These are phyloP conservation scores for Pholiota microspora DNA, from an alignment of 768 basidiomycete species.

Conservation along the genomic window DNA sequence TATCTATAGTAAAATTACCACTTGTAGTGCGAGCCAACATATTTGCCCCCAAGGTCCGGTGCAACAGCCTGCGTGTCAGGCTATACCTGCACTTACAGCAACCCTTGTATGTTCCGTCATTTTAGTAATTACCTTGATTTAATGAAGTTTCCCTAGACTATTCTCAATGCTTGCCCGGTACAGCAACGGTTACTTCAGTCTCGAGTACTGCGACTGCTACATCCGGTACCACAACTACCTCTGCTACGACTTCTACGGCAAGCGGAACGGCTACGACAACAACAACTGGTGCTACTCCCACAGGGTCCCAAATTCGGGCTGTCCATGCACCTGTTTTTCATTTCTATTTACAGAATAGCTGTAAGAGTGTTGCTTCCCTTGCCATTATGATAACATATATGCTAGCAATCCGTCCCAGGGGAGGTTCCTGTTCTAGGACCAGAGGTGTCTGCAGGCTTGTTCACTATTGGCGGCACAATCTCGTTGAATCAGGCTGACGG, in stretches of 20 bases:
- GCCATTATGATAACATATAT: background rate
- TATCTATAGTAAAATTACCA: background rate
- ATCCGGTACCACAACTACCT: constrained; percentile 2
- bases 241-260: constrained; percentile 12
- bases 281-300: constrained; percentile 32
- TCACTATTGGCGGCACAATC: constrained; percentile 48
- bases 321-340: constrained; percentile 54
- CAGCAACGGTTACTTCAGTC: constrained; percentile 20
- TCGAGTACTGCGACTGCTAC: constrained; percentile 11
- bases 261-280: constrained; percentile 25
- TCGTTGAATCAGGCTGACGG: constrained; percentile 40
- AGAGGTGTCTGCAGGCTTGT: constrained; percentile 47
- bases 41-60: constrained; percentile 31
- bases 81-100: constrained; percentile 39
- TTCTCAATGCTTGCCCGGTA: constrained; percentile 50
- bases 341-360: constrained; percentile 51
- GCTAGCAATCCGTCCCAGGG: constrained; percentile 25
- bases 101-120: constrained; percentile 29
- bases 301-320: constrained; percentile 50
- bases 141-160: constrained; percentile 35
- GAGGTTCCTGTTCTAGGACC: constrained; percentile 51
- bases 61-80: constrained; percentile 41
- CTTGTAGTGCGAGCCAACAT: background rate
- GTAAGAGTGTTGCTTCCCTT: constrained; percentile 24
- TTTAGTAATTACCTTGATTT: no score